phyloP scores from a whole-genome alignment of 2,329 filamentous ascomycete genomes.

The Grosmannia clavigera region DNA sequence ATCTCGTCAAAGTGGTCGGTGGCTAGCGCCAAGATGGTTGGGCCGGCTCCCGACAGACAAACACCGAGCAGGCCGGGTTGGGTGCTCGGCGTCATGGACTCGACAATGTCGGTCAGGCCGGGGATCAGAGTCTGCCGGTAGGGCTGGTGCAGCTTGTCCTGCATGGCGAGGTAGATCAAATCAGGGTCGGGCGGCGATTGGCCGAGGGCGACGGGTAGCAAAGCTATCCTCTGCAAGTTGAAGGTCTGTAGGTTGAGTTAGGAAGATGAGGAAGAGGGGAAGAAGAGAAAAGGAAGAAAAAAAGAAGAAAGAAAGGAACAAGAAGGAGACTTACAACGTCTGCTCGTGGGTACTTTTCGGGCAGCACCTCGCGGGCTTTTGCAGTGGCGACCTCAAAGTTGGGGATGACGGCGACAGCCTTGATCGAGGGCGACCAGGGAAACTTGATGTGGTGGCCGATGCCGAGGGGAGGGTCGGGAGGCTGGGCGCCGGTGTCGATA shows the following conservation, averaged over 20 bases:
- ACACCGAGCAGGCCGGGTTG: constrained; percentile 86
- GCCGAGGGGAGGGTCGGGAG: constrained; percentile 77
- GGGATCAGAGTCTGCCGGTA: constrained; percentile 89
- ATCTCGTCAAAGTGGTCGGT: constrained; percentile 84
- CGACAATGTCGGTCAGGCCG: constrained; percentile 78
- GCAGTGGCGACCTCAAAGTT: constrained; percentile 94
- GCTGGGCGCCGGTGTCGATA: constrained; percentile 73
- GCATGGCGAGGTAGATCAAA: constrained; percentile 95
- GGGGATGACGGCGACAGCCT: constrained; percentile 91
- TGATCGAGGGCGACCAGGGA: constrained; percentile 86
- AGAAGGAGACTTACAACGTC: constrained; percentile 55
- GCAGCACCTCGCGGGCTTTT: constrained; percentile 75
- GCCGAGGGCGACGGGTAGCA: constrained; percentile 80
- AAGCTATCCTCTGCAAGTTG: constrained; percentile 86
- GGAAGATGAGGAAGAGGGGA: not conserved
- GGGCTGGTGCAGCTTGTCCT: constrained; percentile 95
- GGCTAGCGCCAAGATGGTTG: constrained; percentile 86
- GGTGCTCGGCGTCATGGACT: constrained; percentile 76
- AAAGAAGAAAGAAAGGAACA: not conserved
- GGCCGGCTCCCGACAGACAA: constrained; percentile 87
- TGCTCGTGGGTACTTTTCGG: constrained; percentile 61
- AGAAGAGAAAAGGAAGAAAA: not conserved
- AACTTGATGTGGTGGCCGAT: constrained; percentile 97
- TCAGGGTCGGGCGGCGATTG: constrained; percentile 83
- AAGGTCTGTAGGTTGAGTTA: constrained; percentile 42